Percentiles rank a stretch among this genome's conserved stretches.
Evolutionary conservation across 202 grass and related monocot species (phyloP).

Genomic region (Schoenoplectus tabernaemontani): DNA sequence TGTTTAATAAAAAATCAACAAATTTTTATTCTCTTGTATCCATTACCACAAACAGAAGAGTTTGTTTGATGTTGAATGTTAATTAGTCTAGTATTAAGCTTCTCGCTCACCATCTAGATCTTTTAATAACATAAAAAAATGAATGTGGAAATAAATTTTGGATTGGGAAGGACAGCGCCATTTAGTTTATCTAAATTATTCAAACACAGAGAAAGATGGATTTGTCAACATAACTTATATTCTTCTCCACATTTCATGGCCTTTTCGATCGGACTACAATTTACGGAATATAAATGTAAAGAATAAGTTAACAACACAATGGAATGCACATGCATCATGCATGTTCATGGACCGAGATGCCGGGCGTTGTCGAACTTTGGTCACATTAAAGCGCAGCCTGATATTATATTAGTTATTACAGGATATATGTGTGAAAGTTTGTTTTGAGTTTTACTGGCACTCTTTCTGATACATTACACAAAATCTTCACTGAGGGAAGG

Average conservation of each 20-base stretch:
- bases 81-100: not conserved
- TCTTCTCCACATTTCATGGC: constrained; percentile 4
- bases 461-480: not conserved
- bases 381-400: not conserved
- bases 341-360: not conserved
- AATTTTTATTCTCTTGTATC: no score
- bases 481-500: no score
- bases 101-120: not conserved
- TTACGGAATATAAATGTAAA: not conserved
- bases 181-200: not conserved
- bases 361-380: not conserved
- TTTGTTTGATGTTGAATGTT: not conserved
- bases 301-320: not conserved
- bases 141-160: not conserved
- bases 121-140: not conserved
- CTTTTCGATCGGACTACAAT: not conserved
- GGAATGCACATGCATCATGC: constrained; percentile 1
- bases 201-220: not conserved
- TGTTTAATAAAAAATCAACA: no score
- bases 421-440: not conserved
- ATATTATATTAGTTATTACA: not conserved
- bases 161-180: not conserved
- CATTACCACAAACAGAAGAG: not conserved
- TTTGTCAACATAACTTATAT: not conserved
- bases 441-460: not conserved